These are phyloP conservation scores for Ampelocalamus luodianensis DNA, from an alignment of 176 grass and related monocot species.

Conservation along the genomic window DNA sequence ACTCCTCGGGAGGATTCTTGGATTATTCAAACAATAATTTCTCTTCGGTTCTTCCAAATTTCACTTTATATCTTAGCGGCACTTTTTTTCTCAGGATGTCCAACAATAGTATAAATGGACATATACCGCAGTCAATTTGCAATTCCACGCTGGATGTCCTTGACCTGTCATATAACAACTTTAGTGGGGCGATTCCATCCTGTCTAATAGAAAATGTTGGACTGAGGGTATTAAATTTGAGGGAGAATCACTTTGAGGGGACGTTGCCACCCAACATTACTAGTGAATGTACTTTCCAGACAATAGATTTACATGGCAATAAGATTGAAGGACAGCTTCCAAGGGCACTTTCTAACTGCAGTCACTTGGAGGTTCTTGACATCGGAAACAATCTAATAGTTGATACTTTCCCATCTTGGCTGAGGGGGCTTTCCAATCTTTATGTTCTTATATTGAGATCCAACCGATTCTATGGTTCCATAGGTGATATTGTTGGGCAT, in stretches of 20 bases:
- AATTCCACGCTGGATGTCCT: rapidly evolving
- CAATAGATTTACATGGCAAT: slow-evolving; percentile 42
- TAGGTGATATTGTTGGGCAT: too few relatives aligned
- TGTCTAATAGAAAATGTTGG: background rate
- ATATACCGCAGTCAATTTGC: slow-evolving; percentile 39
- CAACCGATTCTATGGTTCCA: too few relatives aligned
- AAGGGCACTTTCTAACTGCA: too few relatives aligned
- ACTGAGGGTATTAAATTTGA: background rate
- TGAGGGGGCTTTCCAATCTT: too few relatives aligned
- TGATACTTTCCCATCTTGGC: too few relatives aligned
- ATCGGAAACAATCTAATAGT: too few relatives aligned
- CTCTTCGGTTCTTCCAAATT: background rate
- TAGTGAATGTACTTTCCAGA: background rate
- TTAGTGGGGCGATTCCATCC: slow-evolving; percentile 12
- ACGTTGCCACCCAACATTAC: background rate
- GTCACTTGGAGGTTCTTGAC: too few relatives aligned
- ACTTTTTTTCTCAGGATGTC: background rate
- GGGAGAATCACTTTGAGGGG: slow-evolving; percentile 42
- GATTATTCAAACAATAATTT: slow-evolving; percentile 3
- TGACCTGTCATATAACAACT: slow-evolving; percentile 44
- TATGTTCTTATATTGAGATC: too few relatives aligned
- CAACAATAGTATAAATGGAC: slow-evolving; percentile 28
- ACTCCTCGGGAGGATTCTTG: too few relatives aligned
- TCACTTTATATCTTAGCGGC: background rate
- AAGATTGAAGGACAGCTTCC: too few relatives aligned